Evolutionary conservation across 768 basidiomycete species (phyloP).

Genomic region (Suillus decipiens): DNA sequence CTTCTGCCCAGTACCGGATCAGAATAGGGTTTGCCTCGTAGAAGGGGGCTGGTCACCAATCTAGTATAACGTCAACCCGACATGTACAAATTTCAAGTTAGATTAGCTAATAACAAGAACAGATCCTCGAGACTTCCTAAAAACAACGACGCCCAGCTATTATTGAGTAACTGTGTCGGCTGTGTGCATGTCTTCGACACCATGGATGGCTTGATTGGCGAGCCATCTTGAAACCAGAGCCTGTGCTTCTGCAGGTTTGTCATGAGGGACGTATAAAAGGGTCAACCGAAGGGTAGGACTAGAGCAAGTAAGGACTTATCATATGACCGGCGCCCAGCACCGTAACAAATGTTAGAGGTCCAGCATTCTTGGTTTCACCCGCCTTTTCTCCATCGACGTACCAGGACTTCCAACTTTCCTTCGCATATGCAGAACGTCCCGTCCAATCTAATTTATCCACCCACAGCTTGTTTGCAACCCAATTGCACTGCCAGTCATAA

Average conservation of each 20-base stretch:
- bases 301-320: slow-evolving; percentile 39
- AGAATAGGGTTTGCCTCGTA: neutral
- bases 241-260: slow-evolving; percentile 65
- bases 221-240: slow-evolving; percentile 70
- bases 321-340: slow-evolving; percentile 75
- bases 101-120: neutral
- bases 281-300: slow-evolving; percentile 18
- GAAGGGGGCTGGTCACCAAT: no score
- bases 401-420: slow-evolving; percentile 52
- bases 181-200: neutral
- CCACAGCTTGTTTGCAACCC: slow-evolving; percentile 67
- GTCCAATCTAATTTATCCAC: slow-evolving; percentile 61
- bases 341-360: slow-evolving; percentile 64
- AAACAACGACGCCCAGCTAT: neutral
- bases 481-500: slow-evolving; percentile 61
- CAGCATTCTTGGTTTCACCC: slow-evolving; percentile 56
- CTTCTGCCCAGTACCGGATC: neutral
- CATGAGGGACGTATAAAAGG: slow-evolving; percentile 56
- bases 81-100: no score
- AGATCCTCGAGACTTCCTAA: neutral
- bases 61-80: no score
- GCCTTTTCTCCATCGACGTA: slow-evolving; percentile 51
- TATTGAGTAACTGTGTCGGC: neutral
- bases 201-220: slow-evolving; percentile 40
- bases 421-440: slow-evolving; percentile 48